Evolutionary conservation across 176 grass and related monocot genomes (phyloP).

Genomic region (Ampelocalamus luodianensis): DNA sequence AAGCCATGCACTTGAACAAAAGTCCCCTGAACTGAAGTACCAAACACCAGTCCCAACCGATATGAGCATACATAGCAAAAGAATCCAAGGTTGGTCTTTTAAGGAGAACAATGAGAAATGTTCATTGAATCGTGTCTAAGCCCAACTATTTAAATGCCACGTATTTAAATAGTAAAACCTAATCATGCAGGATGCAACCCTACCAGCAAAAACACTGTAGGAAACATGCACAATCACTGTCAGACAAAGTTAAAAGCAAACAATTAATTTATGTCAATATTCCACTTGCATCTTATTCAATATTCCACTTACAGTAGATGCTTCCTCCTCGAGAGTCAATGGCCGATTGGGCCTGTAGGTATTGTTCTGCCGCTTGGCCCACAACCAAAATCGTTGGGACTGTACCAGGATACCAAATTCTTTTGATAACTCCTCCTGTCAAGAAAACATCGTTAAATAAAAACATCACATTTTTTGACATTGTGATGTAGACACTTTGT

Average conservation of each 20-base stretch:
- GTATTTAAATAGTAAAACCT: neutral
- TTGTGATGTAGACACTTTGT: neutral
- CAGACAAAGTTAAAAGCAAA: constrained; percentile 1
- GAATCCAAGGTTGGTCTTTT: neutral
- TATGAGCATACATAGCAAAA: neutral
- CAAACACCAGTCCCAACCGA: neutral
- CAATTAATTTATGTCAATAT: constrained; percentile 9
- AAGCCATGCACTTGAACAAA: neutral
- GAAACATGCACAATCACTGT: neutral
- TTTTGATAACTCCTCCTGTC: constrained; percentile 65
- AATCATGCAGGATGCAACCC: neutral
- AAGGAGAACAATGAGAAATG: constrained; percentile 9
- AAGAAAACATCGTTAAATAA: constrained; percentile 36
- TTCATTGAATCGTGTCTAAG: neutral
- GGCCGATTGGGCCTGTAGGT: constrained; percentile 61
- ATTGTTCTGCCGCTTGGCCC: constrained; percentile 67
- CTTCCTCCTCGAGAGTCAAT: constrained; percentile 57
- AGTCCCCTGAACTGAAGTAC: neutral
- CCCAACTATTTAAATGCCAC: neutral
- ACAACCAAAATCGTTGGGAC: constrained; percentile 75
- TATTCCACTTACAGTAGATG: constrained; percentile 54
- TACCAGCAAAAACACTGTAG: neutral
- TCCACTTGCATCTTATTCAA: constrained; percentile 59
- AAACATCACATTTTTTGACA: neutral
- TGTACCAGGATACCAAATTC: constrained; percentile 60